Base-by-base conservation (phyloP, 139 green algal species). In the Edaphochlamys debaryana region DNA sequence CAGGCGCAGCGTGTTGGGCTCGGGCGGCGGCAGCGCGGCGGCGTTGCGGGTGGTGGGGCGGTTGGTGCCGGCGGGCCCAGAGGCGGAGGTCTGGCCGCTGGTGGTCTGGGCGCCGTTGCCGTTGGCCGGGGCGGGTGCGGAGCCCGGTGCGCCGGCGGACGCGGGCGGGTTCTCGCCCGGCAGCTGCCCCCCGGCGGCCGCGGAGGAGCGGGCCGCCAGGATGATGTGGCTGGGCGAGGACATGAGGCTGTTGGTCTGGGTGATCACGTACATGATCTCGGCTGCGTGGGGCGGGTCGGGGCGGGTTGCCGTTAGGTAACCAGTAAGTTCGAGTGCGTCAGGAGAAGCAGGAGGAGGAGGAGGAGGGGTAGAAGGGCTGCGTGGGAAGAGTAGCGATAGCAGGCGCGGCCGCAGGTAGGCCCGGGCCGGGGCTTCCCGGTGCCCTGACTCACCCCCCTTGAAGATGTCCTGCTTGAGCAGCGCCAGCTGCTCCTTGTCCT, bases 241-340 rank as follows among this genome's bases (percentile, higher is more conserved):
- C 36, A 94, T 66, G 37, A 94, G 81, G 58, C 58, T 74, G 86
- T 92, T 94, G 89, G 84, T 91, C 86, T 92, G 88, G 1, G 52
- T 82, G 11, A 94, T 70, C 7, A 71, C 52, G 82, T 93, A 94
- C 67, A 87, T 78, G 1, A 91, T n/a, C 76, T 89, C 87, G 36
- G 30, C 74, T 87, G 79, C 29, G 45, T n/a, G 19, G 56, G 19
- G 56, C 22, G 56, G n/a, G 56, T 9, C 19, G 56, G 22, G 9
- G 6, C 19, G 22, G 6, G 19, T 17, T 17, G 19, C 56, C 17
- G 9, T 64, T 64, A n/a, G n/a, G n/a, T n/a, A n/a, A n/a, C n/a
- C n/a, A n/a, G n/a, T n/a, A n/a, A n/a, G n/a, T n/a, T n/a, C n/a
- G n/a, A n/a, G n/a, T n/a, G n/a, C n/a, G n/a, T n/a, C n/a, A n/a